phyloP scores from a whole-genome alignment of 805 yeast species.

The Sungouiella thailandica region DNA sequence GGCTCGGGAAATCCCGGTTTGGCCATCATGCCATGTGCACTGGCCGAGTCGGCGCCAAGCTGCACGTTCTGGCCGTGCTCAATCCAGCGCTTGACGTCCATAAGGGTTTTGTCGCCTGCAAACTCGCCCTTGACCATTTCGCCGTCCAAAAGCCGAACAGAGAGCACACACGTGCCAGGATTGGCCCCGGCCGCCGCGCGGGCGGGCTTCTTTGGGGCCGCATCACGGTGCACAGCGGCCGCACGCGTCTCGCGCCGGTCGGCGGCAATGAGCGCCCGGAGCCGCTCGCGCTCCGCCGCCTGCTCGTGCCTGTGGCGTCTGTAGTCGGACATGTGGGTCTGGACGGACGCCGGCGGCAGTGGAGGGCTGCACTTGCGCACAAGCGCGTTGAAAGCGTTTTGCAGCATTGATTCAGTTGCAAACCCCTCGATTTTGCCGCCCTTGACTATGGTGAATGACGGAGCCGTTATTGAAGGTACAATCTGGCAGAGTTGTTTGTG shows the following conservation, averaged over 20 bases:
- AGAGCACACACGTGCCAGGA: constrained; percentile 7
- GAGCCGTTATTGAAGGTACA: constrained; percentile 48
- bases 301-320: constrained; percentile 27
- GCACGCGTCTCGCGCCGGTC: constrained; percentile 41
- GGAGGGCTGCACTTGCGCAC: neutral
- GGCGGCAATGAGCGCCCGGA: constrained; percentile 46
- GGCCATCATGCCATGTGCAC: constrained; percentile 5
- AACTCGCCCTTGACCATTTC: constrained; percentile 8
- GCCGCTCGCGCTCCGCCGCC: constrained; percentile 52
- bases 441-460: constrained; percentile 53
- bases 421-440: constrained; percentile 43
- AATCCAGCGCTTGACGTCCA: constrained; percentile 15
- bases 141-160: constrained; percentile 12
- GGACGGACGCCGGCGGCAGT: neutral
- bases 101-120: constrained; percentile 6
- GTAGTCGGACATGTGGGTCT: neutral
- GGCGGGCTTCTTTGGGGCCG: neutral
- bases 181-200: constrained; percentile 17
- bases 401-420: constrained; percentile 17
- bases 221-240: neutral
- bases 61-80: constrained; percentile 9
- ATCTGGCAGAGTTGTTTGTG: constrained; percentile 43
- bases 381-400: neutral
- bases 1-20: constrained; percentile 46
- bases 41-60: constrained; percentile 10